Evolutionary conservation across 1,284 basidiomycete genomes (phyloP), one percentile per base, ranked within the genome.

Genomic region (Rhodotorula sp.): DNA sequence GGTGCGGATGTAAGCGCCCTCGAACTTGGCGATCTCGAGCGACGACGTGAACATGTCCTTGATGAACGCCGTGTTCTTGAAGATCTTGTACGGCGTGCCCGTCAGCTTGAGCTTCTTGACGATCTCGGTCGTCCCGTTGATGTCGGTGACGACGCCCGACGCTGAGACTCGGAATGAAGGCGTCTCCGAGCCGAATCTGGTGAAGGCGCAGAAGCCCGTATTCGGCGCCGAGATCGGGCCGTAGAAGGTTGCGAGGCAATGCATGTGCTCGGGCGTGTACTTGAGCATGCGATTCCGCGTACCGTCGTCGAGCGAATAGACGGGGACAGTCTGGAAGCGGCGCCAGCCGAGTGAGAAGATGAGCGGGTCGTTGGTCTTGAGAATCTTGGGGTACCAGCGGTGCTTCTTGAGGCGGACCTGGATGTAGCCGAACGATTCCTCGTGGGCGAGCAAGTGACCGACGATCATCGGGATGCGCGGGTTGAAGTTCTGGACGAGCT

Each of bases 181-280:
- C 0, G 83, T 84, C 0, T 88, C 86, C 24, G 83, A 83, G 0
- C 84, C 82, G 10, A 99, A 82, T 1, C 90, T 88, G 81, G 95
- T 98, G 85, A 99, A 98, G 1, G 95, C 91, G 80, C 94, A 97
- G 82, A 99, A 92, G 71, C 95, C 94, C 0, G 93, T 97, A 80
- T 97, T 97, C n/a, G 94, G 94, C 0, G 90, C 83, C 2, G 91
- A 84, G 27, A 92, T 88, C 10, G 94, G 94, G 0, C 91, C 94
- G 79, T 94, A 97, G 82, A 99, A 98, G 0, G 94, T 95, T 4
- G 95, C 95, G 77, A 90, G 92, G 78, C 95, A 99, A 80, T 99
- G 96, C 93, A 96, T 97, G 79, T 99, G 95, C 81, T 99, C 96
- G 0, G 95, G 95, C 0, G 96, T 98, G 80, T 99, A 99, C 83